Evolutionary conservation across 176 grass and related monocot genomes (phyloP), one percentile per base, ranked within the genome.

Genomic region (Avena eriantha): DNA sequence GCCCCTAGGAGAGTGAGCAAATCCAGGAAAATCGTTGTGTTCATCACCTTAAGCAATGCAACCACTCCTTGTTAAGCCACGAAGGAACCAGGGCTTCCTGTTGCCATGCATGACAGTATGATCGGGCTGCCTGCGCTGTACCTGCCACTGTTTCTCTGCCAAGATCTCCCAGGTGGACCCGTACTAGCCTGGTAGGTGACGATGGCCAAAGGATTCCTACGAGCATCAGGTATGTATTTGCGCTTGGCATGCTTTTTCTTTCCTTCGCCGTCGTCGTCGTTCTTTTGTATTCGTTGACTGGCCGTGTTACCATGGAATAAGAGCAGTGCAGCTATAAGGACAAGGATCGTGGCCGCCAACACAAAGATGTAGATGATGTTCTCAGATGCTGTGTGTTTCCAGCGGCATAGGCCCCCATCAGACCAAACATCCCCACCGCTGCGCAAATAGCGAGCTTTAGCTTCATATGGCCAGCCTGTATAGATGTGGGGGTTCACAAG

Each of bases 401-500:
- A 11, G 88, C 88, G 50, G 88, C 88, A 5, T 86, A 90, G 35
- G 88, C 88, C 41, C 83, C 83, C 88, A 90, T 86, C 31, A 86
- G 83, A 1, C 79, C 79, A 4, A 90, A 82, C 79, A 90, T 77
- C 33, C 83, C 84, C 0, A 36, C 61, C 12, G 69, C 79, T 72
- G 86, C 82, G 88, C 84, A 90, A 33, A 86, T 54, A n/a, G 76
- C 69, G 22, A 90, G 88, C 2, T 83, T 79, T 86, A 82, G 79
- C 72, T 86, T 5, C 53, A 17, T 31, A 86, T 90, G 61, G 61
- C 83, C 0, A 61, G 83, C 29, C 29, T 77, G 60, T 90, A 90
- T 1, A 90, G 78, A 21, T 86, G 67, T 35, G n/a, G n/a, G 70
- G 88, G 70, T 86, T 86, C 51, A 86, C 83, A 2, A 93, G 91